These are phyloP conservation scores for Fusarium sp. DNA, from an alignment of 2,329 filamentous ascomycete genomes.

Conservation along the genomic window DNA sequence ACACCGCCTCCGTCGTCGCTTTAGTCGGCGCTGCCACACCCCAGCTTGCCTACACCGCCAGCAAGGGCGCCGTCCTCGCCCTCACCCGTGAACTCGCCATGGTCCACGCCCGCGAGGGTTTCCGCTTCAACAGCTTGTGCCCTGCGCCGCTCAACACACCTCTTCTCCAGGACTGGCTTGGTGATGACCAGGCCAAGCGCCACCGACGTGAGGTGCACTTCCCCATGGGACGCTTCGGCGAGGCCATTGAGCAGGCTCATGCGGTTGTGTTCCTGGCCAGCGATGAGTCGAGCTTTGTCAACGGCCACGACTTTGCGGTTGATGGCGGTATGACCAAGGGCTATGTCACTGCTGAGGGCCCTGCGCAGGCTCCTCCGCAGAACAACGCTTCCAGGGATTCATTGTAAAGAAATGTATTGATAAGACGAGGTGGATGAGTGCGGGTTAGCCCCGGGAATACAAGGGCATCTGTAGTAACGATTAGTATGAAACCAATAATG, in stretches of 20 bases:
- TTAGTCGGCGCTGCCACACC: conserved; percentile 89
- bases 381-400: conserved; percentile 71
- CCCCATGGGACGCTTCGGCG: conserved; percentile 87
- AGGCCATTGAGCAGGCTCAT: conserved; percentile 93
- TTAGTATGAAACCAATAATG: conserved; percentile 39
- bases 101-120: conserved; percentile 89
- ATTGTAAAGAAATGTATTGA: conserved; percentile 45
- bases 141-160: conserved; percentile 94
- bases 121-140: conserved; percentile 90
- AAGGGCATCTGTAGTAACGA: conserved; percentile 31
- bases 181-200: conserved; percentile 86
- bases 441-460: background rate
- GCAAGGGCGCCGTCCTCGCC: conserved; percentile 91
- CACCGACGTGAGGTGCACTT: conserved; percentile 89
- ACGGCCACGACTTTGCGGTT: conserved; percentile 92
- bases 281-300: conserved; percentile 91
- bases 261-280: conserved; percentile 89
- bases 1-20: conserved; percentile 90
- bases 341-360: conserved; percentile 79
- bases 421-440: background rate
- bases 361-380: conserved; percentile 64
- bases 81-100: conserved; percentile 92
- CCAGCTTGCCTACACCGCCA: conserved; percentile 92
- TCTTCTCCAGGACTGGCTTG: conserved; percentile 92
- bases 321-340: conserved; percentile 97